These are phyloP conservation scores for Choiromyces venosus DNA, from an alignment of 495 filamentous ascomycete species.

Conservation along the genomic window DNA sequence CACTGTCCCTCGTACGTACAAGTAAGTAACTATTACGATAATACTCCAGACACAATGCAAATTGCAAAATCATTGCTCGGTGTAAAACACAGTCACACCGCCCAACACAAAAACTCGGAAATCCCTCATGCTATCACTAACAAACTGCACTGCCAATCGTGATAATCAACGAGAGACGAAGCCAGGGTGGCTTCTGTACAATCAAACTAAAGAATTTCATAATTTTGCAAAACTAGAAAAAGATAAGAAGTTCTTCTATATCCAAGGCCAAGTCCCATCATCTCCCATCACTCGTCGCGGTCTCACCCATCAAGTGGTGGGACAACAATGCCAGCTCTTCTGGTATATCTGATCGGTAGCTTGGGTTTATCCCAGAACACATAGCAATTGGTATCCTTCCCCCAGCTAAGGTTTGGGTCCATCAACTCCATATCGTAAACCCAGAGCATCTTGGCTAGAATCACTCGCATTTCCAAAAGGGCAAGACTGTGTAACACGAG, in stretches of 20 bases:
- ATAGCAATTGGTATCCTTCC: constrained; percentile 43
- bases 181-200: background rate
- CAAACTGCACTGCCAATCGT: background rate
- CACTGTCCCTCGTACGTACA: no score
- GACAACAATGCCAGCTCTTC: constrained; percentile 14
- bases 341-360: constrained; percentile 37
- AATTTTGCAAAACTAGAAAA: background rate
- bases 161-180: background rate
- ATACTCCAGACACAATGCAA: no score
- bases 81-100: background rate
- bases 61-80: no score
- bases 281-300: background rate
- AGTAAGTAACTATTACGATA: no score
- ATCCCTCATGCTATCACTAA: background rate
- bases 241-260: no score
- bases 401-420: constrained; percentile 45
- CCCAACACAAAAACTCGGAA: background rate
- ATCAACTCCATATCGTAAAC: constrained; percentile 52
- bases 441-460: constrained; percentile 53
- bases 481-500: constrained; percentile 44
- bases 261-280: background rate
- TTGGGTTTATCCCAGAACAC: constrained; percentile 48
- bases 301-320: constrained; percentile 6
- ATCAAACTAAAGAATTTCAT: background rate
- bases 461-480: constrained; percentile 50